These are phyloP conservation scores for Geotrichum australiense DNA, from an alignment of 1,139 yeast species.

Conservation along the genomic window DNA sequence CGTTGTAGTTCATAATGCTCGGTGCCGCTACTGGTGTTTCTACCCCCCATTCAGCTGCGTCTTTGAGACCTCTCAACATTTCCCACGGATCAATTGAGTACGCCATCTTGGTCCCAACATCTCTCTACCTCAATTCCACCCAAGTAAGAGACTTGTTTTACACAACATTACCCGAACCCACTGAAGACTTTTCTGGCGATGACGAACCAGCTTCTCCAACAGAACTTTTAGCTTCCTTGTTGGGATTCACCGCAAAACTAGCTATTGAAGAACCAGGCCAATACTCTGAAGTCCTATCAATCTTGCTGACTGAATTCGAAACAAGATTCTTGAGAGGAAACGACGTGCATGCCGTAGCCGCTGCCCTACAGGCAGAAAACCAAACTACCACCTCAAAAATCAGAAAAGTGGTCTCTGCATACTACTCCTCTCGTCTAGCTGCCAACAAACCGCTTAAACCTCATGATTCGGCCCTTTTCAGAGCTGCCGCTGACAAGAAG, in stretches of 20 bases:
- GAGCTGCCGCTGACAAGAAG: conserved; percentile 49
- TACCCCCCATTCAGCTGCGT: conserved; percentile 41
- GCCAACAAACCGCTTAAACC: conserved; percentile 44
- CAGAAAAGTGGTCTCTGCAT: conserved; percentile 67
- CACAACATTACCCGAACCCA: conserved; percentile 64
- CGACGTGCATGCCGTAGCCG: conserved; percentile 88
- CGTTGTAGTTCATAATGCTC: conserved; percentile 12
- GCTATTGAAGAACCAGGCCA: conserved; percentile 49
- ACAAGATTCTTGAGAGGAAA: conserved; percentile 63
- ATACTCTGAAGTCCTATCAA: conserved; percentile 60
- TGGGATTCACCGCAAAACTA: conserved; percentile 67
- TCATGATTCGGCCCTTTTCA: conserved; percentile 58
- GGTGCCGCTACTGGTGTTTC: conserved; percentile 36
- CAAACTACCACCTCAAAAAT: conserved; percentile 68
- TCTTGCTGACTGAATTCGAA: conserved; percentile 77
- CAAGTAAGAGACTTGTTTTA: conserved; percentile 83
- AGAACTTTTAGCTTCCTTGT: conserved; percentile 76
- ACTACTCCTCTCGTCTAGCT: conserved; percentile 49
- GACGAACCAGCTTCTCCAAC: conserved; percentile 85
- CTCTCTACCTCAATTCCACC: conserved; percentile 69
- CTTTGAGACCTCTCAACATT: conserved; percentile 71
- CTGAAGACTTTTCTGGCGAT: conserved; percentile 81
- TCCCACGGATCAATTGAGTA: conserved; percentile 85
- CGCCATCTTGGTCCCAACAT: conserved; percentile 78
- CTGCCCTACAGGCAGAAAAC: conserved; percentile 46